Evolutionary conservation across 2,329 filamentous ascomycete species (phyloP).

Genomic region (Botrytis cinerea): DNA sequence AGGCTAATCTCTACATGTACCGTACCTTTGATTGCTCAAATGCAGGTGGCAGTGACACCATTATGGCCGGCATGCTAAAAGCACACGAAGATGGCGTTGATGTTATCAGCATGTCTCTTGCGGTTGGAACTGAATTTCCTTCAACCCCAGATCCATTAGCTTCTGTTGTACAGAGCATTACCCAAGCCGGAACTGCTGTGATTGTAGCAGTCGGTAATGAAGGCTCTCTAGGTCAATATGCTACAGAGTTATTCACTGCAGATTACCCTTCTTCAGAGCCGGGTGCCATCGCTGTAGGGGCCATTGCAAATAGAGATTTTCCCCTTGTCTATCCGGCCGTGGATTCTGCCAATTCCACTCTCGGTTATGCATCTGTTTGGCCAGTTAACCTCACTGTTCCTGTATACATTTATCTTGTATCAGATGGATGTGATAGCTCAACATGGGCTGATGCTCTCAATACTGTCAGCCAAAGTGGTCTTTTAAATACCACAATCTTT

Average conservation of each 20-base stretch:
- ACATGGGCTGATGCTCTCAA: slow-evolving; percentile 27
- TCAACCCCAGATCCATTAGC: slow-evolving; percentile 26
- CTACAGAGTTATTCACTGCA: slow-evolving; percentile 26
- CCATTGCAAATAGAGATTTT: slow-evolving; percentile 29
- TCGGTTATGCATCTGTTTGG: slow-evolving; percentile 32
- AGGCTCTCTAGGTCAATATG: slow-evolving; percentile 19
- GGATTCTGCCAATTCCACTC: slow-evolving; percentile 25
- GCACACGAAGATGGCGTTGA: slow-evolving; percentile 34
- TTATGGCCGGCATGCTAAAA: slow-evolving; percentile 33
- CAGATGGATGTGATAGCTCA: slow-evolving; percentile 24
- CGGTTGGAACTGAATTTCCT: slow-evolving; percentile 21
- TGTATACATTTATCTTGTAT: slow-evolving; percentile 25
- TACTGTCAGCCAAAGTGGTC: slow-evolving; percentile 20
- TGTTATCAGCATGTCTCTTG: slow-evolving; percentile 36
- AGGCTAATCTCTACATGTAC: slow-evolving; percentile 34
- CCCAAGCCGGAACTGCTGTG: slow-evolving; percentile 22
- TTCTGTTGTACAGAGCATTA: slow-evolving; percentile 22
- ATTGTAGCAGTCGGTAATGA: slow-evolving; percentile 31
- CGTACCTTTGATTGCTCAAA: slow-evolving; percentile 32
- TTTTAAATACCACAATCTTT: slow-evolving; percentile 29
- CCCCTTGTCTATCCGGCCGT: slow-evolving; percentile 29
- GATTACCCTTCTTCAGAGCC: slow-evolving; percentile 28
- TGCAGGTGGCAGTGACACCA: slow-evolving; percentile 27
- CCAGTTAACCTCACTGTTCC: slow-evolving; percentile 26
- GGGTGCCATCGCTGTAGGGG: slow-evolving; percentile 30